Percentiles rank a stretch among this genome's conserved stretches.
These are phyloP conservation scores for Eragrostis nindensis DNA, from an alignment of 176 grass and related monocot genomes.

Conservation along the genomic window DNA sequence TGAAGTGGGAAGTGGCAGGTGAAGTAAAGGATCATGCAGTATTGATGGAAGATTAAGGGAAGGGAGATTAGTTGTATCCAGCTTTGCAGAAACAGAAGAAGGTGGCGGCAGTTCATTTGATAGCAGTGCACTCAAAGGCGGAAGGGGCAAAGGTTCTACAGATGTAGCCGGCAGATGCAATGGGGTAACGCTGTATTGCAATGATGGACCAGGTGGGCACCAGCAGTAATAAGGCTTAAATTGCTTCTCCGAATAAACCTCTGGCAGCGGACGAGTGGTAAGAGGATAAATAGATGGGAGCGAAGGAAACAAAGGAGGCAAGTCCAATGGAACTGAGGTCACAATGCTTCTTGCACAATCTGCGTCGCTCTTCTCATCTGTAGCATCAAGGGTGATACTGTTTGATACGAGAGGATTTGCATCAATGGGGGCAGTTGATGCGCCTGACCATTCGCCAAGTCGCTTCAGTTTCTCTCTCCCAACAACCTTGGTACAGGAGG, in stretches of 20 bases:
- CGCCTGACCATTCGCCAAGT: conserved; percentile 36
- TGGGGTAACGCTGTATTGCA: conserved; percentile 58
- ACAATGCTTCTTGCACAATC: conserved; percentile 42
- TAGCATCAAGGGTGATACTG: conserved; percentile 16
- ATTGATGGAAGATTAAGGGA: conserved; percentile 57
- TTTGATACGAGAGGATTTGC: conserved; percentile 31
- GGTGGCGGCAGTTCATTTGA: conserved; percentile 43
- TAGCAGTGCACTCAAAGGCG: conserved; percentile 60
- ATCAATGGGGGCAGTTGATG: conserved; percentile 20
- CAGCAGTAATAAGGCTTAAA: conserved; percentile 96
- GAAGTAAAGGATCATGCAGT: conserved; percentile 67
- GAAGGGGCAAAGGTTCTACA: conserved; percentile 44
- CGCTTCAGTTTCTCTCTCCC: conserved; percentile 65
- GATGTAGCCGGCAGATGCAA: conserved; percentile 44
- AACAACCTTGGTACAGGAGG: conserved; percentile 49
- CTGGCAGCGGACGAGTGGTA: conserved; percentile 44
- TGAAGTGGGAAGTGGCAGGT: conserved; percentile 63
- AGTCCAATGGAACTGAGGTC: conserved; percentile 37
- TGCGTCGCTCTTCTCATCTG: conserved; percentile 17
- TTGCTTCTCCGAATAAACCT: conserved; percentile 41
- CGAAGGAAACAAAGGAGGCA: conserved; percentile 61
- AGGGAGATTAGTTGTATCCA: conserved; percentile 52
- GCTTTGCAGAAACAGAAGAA: conserved; percentile 50
- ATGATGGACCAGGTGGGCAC: conserved; percentile 80
- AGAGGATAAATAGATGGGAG: conserved; percentile 68